Percentiles rank a stretch among this genome's conserved stretches.
These are phyloP conservation scores for Lathyrus aphaca DNA, from an alignment of 306 rosid species.

Conservation along the genomic window DNA sequence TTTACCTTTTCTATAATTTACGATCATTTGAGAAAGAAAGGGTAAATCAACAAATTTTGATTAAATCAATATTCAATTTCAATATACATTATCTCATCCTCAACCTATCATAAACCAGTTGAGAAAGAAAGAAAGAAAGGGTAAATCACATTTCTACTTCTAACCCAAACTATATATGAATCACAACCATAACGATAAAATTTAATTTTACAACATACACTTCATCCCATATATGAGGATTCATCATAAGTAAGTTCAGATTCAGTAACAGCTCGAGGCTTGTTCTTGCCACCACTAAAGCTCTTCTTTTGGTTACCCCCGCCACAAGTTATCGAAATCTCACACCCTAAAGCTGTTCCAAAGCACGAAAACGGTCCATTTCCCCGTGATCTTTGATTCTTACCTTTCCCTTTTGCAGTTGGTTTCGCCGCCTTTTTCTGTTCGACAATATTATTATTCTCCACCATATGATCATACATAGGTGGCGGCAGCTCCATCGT, in stretches of 20 bases:
- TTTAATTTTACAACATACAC: not conserved
- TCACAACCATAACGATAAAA: not conserved
- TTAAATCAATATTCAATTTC: slow-evolving; percentile 13
- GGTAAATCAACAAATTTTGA: not conserved
- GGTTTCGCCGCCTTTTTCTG: not conserved
- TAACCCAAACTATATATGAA: slow-evolving; percentile 36
- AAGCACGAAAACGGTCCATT: slow-evolving; percentile 75
- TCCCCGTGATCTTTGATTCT: not conserved
- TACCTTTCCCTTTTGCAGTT: not conserved
- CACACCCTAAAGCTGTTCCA: slow-evolving; percentile 66
- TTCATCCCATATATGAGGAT: slow-evolving; percentile 39
- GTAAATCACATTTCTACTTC: not conserved
- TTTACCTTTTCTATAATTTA: too few relatives aligned
- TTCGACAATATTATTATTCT: not conserved
- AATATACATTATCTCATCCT: slow-evolving; percentile 27
- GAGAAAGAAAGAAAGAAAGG: not conserved
- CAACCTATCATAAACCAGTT: not conserved
- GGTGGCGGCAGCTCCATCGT: slow-evolving; percentile 48
- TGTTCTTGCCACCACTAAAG: slow-evolving; percentile 1
- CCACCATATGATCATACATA: slow-evolving; percentile 40
- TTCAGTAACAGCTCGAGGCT: slow-evolving; percentile 30
- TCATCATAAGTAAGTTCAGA: slow-evolving; percentile 63
- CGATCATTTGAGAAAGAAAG: too few relatives aligned
- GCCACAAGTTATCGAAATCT: slow-evolving; percentile 71
- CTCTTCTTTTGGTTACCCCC: slow-evolving; percentile 58